phyloP scores from a whole-genome alignment of 2,329 filamentous ascomycete species.

The Metarhizium album region DNA sequence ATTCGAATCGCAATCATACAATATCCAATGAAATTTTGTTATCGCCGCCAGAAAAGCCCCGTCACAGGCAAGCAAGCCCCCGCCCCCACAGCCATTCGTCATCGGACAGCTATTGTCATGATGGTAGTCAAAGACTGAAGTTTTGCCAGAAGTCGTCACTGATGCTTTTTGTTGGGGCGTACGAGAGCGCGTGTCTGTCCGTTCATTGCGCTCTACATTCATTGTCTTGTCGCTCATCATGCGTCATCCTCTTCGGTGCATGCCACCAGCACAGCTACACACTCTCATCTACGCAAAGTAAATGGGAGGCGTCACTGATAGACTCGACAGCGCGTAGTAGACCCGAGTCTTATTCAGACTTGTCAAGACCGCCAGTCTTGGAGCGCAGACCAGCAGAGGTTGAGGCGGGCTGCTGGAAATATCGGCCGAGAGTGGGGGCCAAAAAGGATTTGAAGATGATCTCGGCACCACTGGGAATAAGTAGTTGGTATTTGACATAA shows the following conservation, averaged over 20 bases:
- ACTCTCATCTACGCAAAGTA: background rate
- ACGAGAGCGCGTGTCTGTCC: background rate
- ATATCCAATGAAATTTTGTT: background rate
- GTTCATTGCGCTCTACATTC: background rate
- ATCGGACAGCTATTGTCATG: background rate
- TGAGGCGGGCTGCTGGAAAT: slow-evolving; percentile 63
- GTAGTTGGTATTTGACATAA: background rate
- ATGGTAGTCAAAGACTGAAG: background rate
- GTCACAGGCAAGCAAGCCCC: background rate
- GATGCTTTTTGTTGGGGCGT: background rate
- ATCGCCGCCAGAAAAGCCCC: background rate
- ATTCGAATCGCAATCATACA: slow-evolving; percentile 1
- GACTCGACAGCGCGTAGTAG: slow-evolving; percentile 1
- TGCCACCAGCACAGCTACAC: background rate
- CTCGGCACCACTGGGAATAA: slow-evolving; percentile 68
- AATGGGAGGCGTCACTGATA: background rate
- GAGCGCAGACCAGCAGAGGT: slow-evolving; percentile 81
- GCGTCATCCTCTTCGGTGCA: background rate
- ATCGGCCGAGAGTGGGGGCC: slow-evolving; percentile 81
- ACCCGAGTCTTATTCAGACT: slow-evolving; percentile 44
- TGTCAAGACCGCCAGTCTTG: slow-evolving; percentile 71
- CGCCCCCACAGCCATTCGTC: background rate
- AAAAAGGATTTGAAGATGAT: slow-evolving; percentile 95
- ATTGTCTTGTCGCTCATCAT: background rate
- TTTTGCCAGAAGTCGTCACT: background rate